Evolutionary conservation across 108 stramenopile species (phyloP).

Genomic region (Nannochloropsis granulata): DNA sequence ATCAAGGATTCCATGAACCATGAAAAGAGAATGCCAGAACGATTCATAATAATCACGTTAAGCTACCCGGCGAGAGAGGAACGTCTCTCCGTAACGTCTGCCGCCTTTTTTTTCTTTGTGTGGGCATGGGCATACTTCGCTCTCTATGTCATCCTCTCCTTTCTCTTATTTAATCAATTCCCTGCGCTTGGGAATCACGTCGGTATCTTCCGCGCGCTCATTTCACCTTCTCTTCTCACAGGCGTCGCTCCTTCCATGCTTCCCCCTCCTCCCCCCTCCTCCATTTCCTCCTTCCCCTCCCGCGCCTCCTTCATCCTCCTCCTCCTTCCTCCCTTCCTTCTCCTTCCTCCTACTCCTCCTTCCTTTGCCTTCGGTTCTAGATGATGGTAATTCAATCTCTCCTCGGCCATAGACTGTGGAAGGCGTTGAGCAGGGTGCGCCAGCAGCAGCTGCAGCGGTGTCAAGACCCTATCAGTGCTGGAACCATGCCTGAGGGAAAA

Average conservation of each 20-base stretch:
- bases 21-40: no score
- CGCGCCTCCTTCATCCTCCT: neutral
- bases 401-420: neutral
- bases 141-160: no score
- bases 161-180: no score
- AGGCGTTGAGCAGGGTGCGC: neutral
- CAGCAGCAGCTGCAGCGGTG: neutral
- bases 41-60: no score
- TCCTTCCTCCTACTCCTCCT: neutral
- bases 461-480: neutral
- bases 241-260: neutral
- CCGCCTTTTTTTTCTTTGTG: no score
- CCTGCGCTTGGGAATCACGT: no score
- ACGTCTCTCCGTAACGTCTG: no score
- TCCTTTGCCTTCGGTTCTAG: neutral
- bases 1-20: no score
- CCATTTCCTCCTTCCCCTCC: neutral
- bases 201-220: neutral
- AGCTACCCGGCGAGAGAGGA: no score
- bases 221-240: neutral
- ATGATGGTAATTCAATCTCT: neutral
- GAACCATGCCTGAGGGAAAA: neutral
- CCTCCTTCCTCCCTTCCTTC: neutral
- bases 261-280: neutral
- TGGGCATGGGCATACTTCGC: no score